Conservation (phyloP, 495 filamentous ascomycete species). For the Tetracladium marchalianum region DNA sequence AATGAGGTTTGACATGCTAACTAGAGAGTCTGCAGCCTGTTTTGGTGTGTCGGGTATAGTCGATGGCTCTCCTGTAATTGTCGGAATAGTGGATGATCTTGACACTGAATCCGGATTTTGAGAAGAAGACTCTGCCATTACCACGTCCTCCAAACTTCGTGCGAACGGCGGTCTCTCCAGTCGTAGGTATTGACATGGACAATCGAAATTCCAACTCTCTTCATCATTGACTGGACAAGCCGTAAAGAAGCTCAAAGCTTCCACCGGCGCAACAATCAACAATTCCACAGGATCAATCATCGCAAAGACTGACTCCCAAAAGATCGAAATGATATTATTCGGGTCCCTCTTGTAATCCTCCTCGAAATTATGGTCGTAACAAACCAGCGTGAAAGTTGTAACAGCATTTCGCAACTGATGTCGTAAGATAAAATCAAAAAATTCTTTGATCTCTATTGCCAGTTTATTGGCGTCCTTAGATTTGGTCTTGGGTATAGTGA, state of each 20-base stretch:
- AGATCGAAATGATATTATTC: conserved; percentile 18
- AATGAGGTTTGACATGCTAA: too few species aligned
- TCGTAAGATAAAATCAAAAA: conserved; percentile 12
- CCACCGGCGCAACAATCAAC: conserved; percentile 31
- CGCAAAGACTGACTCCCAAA: conserved; percentile 34
- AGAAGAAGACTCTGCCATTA: background rate
- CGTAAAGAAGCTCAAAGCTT: conserved; percentile 29
- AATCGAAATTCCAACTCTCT: conserved; percentile 30
- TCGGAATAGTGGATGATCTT: background rate
- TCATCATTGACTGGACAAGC: conserved; percentile 26
- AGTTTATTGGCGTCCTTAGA: conserved; percentile 3
- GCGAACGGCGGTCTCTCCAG: conserved; percentile 3
- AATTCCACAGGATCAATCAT: conserved; percentile 30
- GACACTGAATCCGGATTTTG: background rate
- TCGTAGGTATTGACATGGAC: conserved; percentile 34
- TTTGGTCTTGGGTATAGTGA: conserved; percentile 7
- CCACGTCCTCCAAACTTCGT: background rate
- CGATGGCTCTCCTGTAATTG: background rate
- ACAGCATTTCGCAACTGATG: conserved; percentile 5
- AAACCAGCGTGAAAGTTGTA: conserved; percentile 10
- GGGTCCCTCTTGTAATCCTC: conserved; percentile 4
- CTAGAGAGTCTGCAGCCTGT: background rate
- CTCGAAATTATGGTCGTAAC: background rate
- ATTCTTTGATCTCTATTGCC: conserved; percentile 13
- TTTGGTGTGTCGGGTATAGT: background rate